Evolutionary conservation across 164 flowering plant species (phyloP).

Genomic region (Vitis vinifera): ASM3070453v1 NC_081811.1:3865501-3866000

Average conservation of each 20-base stretch:
- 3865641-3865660: no score
- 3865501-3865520: no score
- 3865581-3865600: no score
- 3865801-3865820: constrained; percentile 2
- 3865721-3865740: not conserved
- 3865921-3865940: constrained; percentile 85
- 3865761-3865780: not conserved
- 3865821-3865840: not conserved
- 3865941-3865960: constrained; percentile 78
- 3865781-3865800: constrained; percentile 8
- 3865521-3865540: no score
- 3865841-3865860: not conserved
- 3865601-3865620: no score
- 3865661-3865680: no score
- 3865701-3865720: no score
- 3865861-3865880: not conserved
- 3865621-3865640: no score
- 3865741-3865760: constrained; percentile 18
- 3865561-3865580: no score
- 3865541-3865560: no score
- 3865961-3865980: constrained; percentile 83
- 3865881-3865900: constrained; percentile 18
- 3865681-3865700: no score
- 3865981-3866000: constrained; percentile 51
- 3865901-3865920: constrained; percentile 94